Evolutionary conservation across 306 rosid genomes (phyloP).

Genomic region (Crotalaria pallida): DNA sequence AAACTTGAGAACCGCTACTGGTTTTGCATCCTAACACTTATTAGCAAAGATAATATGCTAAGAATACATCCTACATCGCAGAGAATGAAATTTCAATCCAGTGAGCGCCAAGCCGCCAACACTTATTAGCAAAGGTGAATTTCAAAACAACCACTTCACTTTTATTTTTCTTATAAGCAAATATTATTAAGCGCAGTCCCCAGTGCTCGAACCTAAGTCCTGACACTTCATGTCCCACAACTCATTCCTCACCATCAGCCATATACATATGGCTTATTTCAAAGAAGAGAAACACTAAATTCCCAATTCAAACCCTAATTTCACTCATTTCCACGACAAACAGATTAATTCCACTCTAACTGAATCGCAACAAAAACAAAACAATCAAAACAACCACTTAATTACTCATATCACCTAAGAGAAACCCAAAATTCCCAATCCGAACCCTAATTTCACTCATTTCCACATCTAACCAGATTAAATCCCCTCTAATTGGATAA

Average conservation of each 20-base stretch:
- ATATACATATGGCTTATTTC: too few species aligned
- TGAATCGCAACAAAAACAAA: neutral
- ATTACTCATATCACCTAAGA: too few species aligned
- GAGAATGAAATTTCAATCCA: neutral
- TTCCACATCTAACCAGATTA: too few species aligned
- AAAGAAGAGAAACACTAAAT: neutral
- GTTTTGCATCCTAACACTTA: neutral
- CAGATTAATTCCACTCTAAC: neutral
- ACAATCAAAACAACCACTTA: too few species aligned
- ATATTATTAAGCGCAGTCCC: too few species aligned
- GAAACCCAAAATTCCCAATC: too few species aligned
- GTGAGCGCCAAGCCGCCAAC: neutral
- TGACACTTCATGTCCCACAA: too few species aligned
- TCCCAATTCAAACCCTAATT: constrained; percentile 10
- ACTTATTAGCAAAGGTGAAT: neutral
- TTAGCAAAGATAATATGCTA: neutral
- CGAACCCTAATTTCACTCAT: too few species aligned
- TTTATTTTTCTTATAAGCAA: too few species aligned
- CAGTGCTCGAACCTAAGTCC: too few species aligned
- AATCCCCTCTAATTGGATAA: too few species aligned
- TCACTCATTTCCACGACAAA: neutral
- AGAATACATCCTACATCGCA: neutral
- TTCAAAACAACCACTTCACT: too few species aligned
- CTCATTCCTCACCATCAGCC: neutral
- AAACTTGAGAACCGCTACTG: neutral